Evolutionary conservation across 257 asterid species (phyloP).

Genomic region (Penstemon davidsonii): DNA sequence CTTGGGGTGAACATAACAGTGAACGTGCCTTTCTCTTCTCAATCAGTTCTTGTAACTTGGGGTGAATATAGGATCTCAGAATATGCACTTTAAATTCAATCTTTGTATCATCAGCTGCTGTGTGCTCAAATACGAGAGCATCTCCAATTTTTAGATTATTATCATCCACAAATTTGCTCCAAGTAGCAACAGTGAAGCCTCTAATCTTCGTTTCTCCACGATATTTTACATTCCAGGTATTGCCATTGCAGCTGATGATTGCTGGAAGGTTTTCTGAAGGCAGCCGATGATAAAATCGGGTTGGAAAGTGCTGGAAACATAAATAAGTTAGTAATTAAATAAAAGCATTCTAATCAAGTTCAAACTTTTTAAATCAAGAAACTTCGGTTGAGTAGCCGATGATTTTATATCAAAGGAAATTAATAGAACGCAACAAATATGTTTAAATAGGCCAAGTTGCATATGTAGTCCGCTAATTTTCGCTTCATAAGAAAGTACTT

Average conservation of each 20-base stretch:
- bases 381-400: not conserved
- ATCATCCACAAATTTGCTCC: constrained; percentile 39
- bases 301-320: constrained; percentile 28
- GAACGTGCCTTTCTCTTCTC: not conserved
- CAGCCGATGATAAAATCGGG: not conserved
- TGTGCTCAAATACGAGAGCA: constrained; percentile 55
- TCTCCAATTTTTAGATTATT: constrained; percentile 45
- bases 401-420: too few relatives aligned
- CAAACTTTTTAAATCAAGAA: not conserved
- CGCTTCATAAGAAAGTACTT: too few relatives aligned
- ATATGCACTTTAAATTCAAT: constrained; percentile 39
- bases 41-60: constrained; percentile 20
- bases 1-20: too few relatives aligned
- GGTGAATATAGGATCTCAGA: constrained; percentile 31
- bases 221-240: constrained; percentile 40
- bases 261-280: constrained; percentile 34
- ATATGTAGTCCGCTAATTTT: too few relatives aligned
- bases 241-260: constrained; percentile 35
- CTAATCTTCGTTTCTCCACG: not conserved
- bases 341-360: not conserved
- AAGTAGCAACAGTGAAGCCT: constrained; percentile 13
- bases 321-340: not conserved
- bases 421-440: too few relatives aligned
- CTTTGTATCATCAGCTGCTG: constrained; percentile 18
- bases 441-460: too few relatives aligned